Evolutionary conservation across 352 stramenopile genomes (phyloP), one percentile per base, ranked within the genome.

Genomic region (Phytophthora pistaciae): DNA sequence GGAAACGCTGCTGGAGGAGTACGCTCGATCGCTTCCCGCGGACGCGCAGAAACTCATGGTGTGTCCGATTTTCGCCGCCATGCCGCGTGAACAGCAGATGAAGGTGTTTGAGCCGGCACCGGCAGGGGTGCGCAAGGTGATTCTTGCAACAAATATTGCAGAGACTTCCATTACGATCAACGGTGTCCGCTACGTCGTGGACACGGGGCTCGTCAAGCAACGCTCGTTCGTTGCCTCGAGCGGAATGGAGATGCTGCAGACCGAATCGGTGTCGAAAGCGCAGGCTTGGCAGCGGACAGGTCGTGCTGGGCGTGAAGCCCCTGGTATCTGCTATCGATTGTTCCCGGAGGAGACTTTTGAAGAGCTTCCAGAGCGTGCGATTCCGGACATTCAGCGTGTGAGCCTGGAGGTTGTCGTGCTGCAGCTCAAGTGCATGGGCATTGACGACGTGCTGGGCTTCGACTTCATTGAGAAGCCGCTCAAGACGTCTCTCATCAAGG

Each of bases 111-210:
- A 97, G 58, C 87, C 85, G 7, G 85, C 91, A 7, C 85, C 88
- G 10, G 42, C 64, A 2, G 88, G 85, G 14, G 82, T 94, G 29
- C 90, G 97, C 63, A 99, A 98, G 69, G 92, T 99, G 9, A 98
- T 99, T 62, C 70, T 96, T 18, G 88, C 92, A 23, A 99, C 96
- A n/a, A 99, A 99, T 80, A 99, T 99, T 77, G 95, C 96, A 40
- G 95, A 99, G 78, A 99, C 97, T 46, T 99, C 95, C 23, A 98
- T 99, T 66, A 99, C 98, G 8, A 99, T 99, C 74, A 98, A 98
- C 29, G 98, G 99, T 62, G 96, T 99, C 23, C 85, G 87, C 18
- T 96, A 84, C 50, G 90, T 97, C 14, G 81, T 97, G 23, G 90
- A 96, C 61, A 95, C 87, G n/a, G 90, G 91, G 0, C 85, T 97